A percentile compares a stretch with the other conserved stretches of the same genome.
Conservation (phyloP, 2,329 filamentous ascomycete genomes). For the Ramularia collo-cygni region DNA sequence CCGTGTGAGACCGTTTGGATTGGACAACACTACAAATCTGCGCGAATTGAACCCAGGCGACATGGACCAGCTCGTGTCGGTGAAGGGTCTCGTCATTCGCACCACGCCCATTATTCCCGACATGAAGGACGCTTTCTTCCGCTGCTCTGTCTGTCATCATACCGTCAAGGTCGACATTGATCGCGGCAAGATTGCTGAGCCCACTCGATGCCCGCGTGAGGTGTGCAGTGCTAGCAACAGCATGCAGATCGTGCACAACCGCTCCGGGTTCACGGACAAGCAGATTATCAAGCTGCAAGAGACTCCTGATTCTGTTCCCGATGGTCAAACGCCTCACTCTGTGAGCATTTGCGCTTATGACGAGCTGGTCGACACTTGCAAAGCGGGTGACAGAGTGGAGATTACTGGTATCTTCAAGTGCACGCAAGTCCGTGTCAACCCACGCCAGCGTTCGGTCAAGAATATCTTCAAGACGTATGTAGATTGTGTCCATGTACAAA, state of each 20-base stretch:
- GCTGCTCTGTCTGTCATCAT: slow-evolving; percentile 87
- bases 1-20: slow-evolving; percentile 79
- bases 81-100: slow-evolving; percentile 94
- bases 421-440: slow-evolving; percentile 88
- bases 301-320: slow-evolving; percentile 87
- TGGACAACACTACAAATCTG: slow-evolving; percentile 83
- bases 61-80: slow-evolving; percentile 90
- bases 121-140: slow-evolving; percentile 98
- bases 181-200: slow-evolving; percentile 91
- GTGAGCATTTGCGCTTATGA: slow-evolving; percentile 96
- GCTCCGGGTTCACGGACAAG: slow-evolving; percentile 91
- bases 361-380: slow-evolving; percentile 94
- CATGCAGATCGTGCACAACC: slow-evolving; percentile 97
- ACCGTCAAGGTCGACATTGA: slow-evolving; percentile 87
- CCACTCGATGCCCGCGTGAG: slow-evolving; percentile 76
- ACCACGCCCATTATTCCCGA: slow-evolving; percentile 95
- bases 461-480: slow-evolving; percentile 97
- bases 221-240: slow-evolving; percentile 83
- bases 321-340: slow-evolving; percentile 94
- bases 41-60: slow-evolving; percentile 91
- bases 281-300: slow-evolving; percentile 98
- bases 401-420: slow-evolving; percentile 96
- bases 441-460: slow-evolving; percentile 85
- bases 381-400: slow-evolving; percentile 91
- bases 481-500: slow-evolving; percentile 91